Evolutionary conservation across 192 early-diverging fungal genomes (phyloP).

Genomic region (Coemansia javaensis): DNA sequence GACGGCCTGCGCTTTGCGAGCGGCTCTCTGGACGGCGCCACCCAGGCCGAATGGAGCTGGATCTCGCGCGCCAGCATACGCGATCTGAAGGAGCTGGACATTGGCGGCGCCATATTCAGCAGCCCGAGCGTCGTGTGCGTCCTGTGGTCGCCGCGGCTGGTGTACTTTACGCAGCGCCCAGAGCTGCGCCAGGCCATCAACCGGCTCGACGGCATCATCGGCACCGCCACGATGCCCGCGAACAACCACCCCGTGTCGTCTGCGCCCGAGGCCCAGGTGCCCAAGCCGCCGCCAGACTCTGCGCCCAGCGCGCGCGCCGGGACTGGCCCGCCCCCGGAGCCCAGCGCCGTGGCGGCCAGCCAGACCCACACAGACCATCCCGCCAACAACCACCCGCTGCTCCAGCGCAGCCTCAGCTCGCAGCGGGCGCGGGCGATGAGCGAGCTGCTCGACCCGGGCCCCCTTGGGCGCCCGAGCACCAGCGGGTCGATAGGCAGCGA

Average conservation of each 20-base stretch:
- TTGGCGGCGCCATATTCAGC: slow-evolving; percentile 39
- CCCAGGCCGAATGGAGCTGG: slow-evolving; percentile 30
- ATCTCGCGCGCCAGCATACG: slow-evolving; percentile 34
- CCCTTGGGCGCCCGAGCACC: slow-evolving; percentile 4
- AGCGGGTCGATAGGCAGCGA: not conserved
- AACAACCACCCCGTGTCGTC: not conserved
- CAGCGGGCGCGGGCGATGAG: slow-evolving; percentile 28
- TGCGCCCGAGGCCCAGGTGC: slow-evolving; percentile 4
- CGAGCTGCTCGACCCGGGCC: slow-evolving; percentile 16
- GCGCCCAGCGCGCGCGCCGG: too few relatives aligned
- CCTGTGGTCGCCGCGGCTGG: slow-evolving; percentile 49
- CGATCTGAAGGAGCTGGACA: slow-evolving; percentile 41
- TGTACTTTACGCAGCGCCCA: slow-evolving; percentile 52
- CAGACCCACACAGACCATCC: too few relatives aligned
- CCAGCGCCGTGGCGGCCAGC: not conserved
- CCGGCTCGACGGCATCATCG: slow-evolving; percentile 19
- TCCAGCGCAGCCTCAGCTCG: slow-evolving; percentile 26
- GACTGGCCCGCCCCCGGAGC: not conserved
- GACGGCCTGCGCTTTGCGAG: slow-evolving; percentile 29
- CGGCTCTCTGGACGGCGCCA: slow-evolving; percentile 11
- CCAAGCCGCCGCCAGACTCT: too few relatives aligned
- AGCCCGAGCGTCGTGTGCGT: slow-evolving; percentile 39
- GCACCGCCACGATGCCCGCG: not conserved
- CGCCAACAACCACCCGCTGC: not conserved
- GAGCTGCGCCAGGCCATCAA: slow-evolving; percentile 21